Base-by-base conservation (phyloP, 2,329 filamentous ascomycete species). In the Hirsutella rhossiliensis region DNA sequence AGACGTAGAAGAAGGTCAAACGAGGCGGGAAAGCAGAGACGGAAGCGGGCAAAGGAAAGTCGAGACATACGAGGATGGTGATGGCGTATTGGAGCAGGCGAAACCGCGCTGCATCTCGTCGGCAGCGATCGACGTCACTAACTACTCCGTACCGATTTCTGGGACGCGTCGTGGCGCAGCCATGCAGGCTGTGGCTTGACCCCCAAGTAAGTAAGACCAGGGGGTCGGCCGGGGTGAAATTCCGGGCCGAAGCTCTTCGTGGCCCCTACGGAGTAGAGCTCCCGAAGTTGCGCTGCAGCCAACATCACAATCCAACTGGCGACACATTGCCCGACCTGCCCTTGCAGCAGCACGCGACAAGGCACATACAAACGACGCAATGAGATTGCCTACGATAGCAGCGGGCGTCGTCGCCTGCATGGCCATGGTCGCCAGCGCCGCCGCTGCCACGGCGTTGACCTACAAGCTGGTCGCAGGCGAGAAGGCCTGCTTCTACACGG, bases 401-500 rank as follows among this genome's bases (percentile, higher is more conserved):
- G 71, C 76, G 54, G 78, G 82, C 69, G 74, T 92, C 43, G 61
- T 94, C 62, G 84, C 84, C 68, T 79, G 75, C 57, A 65, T 86
- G 51, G 68, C 80, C 45, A 81, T 83, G 47, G 70, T 84, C 48
- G 84, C 82, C 45, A 81, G 83, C 47, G 70, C 84, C 48, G 84
- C 82, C 43, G 80, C 84, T 43, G 88, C 87, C 32, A 98, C 92
- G 5, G 89, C 92, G 36, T 75, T 98, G 60, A 98, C 92, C 40
- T 98, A 96, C 73, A 87, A 89, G 67, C 75, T 98, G 40, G 69
- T 75, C 43, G 85, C 92, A 42, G 86, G 94, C 69, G 92, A 97
- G 73, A 88, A 86, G 67, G 87, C 92, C 48, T 98, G 92, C 72
- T 98, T 98, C 78, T 96, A 85, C 64, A 78, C 86, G 45, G 71